Conservation (phyloP, 2,329 filamentous ascomycete species). For the Aspergillus carbonarius region DNA sequence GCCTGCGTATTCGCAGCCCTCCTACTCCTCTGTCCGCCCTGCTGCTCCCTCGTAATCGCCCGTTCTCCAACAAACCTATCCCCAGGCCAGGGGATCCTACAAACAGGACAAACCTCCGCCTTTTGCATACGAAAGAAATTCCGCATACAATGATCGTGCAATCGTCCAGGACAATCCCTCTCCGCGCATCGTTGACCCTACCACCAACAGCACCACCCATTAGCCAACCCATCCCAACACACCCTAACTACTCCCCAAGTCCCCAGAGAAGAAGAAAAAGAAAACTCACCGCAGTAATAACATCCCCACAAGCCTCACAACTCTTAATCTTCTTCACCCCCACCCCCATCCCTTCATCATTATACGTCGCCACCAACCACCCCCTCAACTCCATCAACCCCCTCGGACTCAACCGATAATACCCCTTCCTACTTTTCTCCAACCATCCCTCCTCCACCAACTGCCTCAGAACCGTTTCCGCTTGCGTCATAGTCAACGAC, state of each 20-base stretch:
- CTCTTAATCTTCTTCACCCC: slow-evolving; percentile 77
- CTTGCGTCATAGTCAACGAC: slow-evolving; percentile 72
- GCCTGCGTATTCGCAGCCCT: neutral
- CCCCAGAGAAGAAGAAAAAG: neutral
- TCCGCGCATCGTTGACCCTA: slow-evolving; percentile 73
- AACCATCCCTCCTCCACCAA: slow-evolving; percentile 84
- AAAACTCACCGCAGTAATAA: slow-evolving; percentile 68
- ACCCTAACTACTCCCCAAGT: neutral
- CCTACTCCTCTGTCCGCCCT: neutral
- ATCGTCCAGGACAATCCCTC: slow-evolving; percentile 64
- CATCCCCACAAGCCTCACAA: slow-evolving; percentile 84
- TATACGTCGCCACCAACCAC: slow-evolving; percentile 88
- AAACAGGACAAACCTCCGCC: slow-evolving; percentile 63
- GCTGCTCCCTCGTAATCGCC: neutral
- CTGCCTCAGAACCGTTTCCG: slow-evolving; percentile 67
- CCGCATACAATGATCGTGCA: slow-evolving; percentile 75
- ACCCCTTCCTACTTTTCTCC: slow-evolving; percentile 68
- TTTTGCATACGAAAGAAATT: slow-evolving; percentile 69
- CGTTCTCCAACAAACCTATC: slow-evolving; percentile 49
- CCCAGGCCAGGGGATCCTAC: slow-evolving; percentile 53
- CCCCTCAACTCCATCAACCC: slow-evolving; percentile 79
- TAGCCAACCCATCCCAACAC: slow-evolving; percentile 4
- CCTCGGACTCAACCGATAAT: slow-evolving; percentile 73
- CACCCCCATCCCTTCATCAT: slow-evolving; percentile 66
- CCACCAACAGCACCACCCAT: neutral